Evolutionary conservation across 2,329 filamentous ascomycete species (phyloP), one percentile per base, ranked within the genome.

Genomic region (Fusarium sublunatum): DNA sequence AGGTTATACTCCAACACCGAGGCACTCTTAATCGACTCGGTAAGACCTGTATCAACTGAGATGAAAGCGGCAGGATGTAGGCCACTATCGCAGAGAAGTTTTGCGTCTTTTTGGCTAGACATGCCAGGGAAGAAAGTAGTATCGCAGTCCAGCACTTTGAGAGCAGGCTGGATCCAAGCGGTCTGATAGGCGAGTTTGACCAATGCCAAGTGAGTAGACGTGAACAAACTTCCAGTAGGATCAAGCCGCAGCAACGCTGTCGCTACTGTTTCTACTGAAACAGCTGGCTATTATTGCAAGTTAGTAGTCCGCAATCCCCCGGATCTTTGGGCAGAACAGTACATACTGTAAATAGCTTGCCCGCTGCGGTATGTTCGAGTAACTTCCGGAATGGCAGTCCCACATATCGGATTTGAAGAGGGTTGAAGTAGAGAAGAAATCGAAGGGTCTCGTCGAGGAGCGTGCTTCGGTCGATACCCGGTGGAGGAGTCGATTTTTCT

Each of bases 1-100:
- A 90, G 74, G 66, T 90, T 88, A 72, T 92, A 92, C 71, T 90
- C 86, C 19, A 92, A 77, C 38, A 93, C 79, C 32, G 82, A 76
- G 6, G 79, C 65, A 32, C 81, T 73, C 32, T 77, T 83, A 22
- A 92, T 61, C 36, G 77, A 78, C 2, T 79, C 76, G 2, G 86
- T 86, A 40, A 92, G 82, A 1, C 85, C 84, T 1, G 83, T 85
- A 6, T 81, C 76, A 11, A 77, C 70, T 19, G 86, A 86, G 38
- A 93, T 86, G 76, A 86, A 93, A 12, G 80, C 77, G 1, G 78
- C 68, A 2, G 85, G 79, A 4, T 81, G 70, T 4, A 86, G 74
- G 13, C 65, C 70, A 35, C 73, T 59, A 51, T 85, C 83, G 71
- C 82, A 85, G 8, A 83, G 75, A 29, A 75, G 70, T 42, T 74